A percentile compares a stretch with the other conserved stretches of the same genome.
These are phyloP conservation scores for Phaseolus coccineus DNA, from an alignment of 331 rosid genomes.

Conservation along the genomic window DNA sequence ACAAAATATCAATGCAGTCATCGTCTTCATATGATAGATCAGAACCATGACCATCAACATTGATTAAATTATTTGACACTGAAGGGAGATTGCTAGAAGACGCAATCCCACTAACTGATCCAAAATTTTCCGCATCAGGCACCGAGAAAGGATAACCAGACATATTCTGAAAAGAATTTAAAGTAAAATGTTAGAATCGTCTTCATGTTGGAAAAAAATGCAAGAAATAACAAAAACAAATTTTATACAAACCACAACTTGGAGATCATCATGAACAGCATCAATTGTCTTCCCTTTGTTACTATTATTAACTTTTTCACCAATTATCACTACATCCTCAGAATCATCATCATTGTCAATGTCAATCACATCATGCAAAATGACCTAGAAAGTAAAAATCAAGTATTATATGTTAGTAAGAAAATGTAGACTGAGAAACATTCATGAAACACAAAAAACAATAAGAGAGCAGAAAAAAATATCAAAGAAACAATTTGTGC, in stretches of 20 bases:
- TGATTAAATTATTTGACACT: constrained; percentile 53
- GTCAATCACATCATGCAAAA: constrained; percentile 65
- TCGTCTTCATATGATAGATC: constrained; percentile 57
- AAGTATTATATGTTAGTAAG: constrained; percentile 21
- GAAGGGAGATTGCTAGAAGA: constrained; percentile 52
- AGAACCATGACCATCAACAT: constrained; percentile 61
- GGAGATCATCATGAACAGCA: constrained; percentile 51
- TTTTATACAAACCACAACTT: constrained; percentile 58
- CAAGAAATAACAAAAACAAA: constrained; percentile 34
- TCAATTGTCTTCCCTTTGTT: constrained; percentile 69
- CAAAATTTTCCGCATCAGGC: constrained; percentile 49
- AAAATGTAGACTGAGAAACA: constrained; percentile 3
- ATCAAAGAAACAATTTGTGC: constrained; percentile 6
- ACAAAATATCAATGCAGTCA: constrained; percentile 39
- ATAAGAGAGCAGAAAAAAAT: constrained; percentile 10
- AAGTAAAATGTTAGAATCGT: constrained; percentile 32
- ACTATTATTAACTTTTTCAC: constrained; percentile 50
- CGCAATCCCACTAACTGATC: constrained; percentile 55
- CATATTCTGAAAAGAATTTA: constrained; percentile 52
- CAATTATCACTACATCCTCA: constrained; percentile 58
- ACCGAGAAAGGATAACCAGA: constrained; percentile 43
- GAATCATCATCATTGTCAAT: constrained; percentile 69
- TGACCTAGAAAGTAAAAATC: constrained; percentile 51
- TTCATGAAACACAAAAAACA: background rate
- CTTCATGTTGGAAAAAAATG: constrained; percentile 5